Evolutionary conservation across 441 rosid genomes (phyloP), one percentile per base, ranked within the genome.

Genomic region (Populus hybrid): DNA sequence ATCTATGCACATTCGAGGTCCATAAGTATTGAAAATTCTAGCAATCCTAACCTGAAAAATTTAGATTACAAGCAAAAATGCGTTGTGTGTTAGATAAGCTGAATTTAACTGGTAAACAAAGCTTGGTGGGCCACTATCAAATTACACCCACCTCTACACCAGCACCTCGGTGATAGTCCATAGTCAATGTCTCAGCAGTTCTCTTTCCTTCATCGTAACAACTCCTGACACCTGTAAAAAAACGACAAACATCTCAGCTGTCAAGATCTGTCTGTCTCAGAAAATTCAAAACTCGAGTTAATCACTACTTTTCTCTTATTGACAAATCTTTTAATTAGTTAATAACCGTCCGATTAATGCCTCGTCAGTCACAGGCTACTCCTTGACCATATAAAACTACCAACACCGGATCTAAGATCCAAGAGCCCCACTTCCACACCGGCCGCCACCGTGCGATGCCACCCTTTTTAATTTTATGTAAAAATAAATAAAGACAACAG

Each of bases 171-270:
- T 93, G 97, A 74, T 94, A 94, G 70, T 94, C 98, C 98, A 94
- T 93, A 53, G 97, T 83, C 89, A 94, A 86, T 12, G 98, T 94
- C 80, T 94, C 98, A 0, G 98, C 98, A 7, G 97, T 93, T 9
- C 98, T 89, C 87, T 94, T 94, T 67, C 98, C 98, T 78, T 94
- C 98, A 18, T 94, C 98, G 84, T 94, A 94, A 76, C 98, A 94
- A 80, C 98, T 94, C 68, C 98, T 83, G 78, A 92, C 98, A 87
- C 98, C 98, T 94, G 91, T 88, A n/a, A 1, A 83, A 59, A 72
- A 33, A 7, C 7, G 35, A 8, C 29, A 28, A 18, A 26, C 76
- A 69, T 20, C 40, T 1, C 28, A 0, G 20, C 0, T 66, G 76
- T 75, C 77, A 80, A 16, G 71, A 68, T 33, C 71, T 26, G 26